Evolutionary conservation across 139 green algal genomes (phyloP), one percentile per base, ranked within the genome.

Genomic region (Chlorella sp.): DNA sequence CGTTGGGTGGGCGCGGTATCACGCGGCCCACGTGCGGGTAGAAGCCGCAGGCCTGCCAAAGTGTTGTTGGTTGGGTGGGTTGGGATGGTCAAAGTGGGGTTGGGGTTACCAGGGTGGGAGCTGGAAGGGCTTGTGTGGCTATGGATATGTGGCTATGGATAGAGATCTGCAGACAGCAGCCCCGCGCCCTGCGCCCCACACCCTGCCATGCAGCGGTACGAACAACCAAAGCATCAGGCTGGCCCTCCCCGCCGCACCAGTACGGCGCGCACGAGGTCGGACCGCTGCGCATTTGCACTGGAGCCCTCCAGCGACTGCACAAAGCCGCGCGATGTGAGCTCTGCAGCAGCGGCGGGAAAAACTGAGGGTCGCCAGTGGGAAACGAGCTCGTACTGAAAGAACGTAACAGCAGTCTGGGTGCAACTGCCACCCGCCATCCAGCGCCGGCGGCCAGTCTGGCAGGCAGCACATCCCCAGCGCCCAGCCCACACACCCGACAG

Each of bases 291-390:
- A 13, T 85, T 62, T n/a, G 41, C n/a, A 1, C 82, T 89, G 38
- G 85, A 87, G 7, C 24, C 74, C 40, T 82, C 73, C n/a, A 94
- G 54, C 0, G 56, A 87, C 51, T 30, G 38, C 22, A 89, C 80
- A 62, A 95, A 87, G 8, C 91, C 82, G 0, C 86, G 80, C 2
- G 82, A 85, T 72, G 79, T 62, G 34, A 96, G 89, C 89, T 96
- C 93, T 22, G 81, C 83, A 30, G 73, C 14, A 44, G 51, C 51
- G n/a, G n/a, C 19, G 70, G 40, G 40, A 5, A 26, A 28, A n/a
- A 1, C 1, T 9, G 1, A 3, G 56, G 56, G 56, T 65, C 22
- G 56, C 11, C 8, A 19, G 56, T 20, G 56, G 16, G 8, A 20
- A 36, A 11, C 60, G 14, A 68, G 60, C 60, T 68, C 30, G 16